Percentiles rank a stretch among this genome's conserved stretches.
phyloP scores from a whole-genome alignment of 108 stramenopile species.

The Cyclostephanos tholiformis region DNA sequence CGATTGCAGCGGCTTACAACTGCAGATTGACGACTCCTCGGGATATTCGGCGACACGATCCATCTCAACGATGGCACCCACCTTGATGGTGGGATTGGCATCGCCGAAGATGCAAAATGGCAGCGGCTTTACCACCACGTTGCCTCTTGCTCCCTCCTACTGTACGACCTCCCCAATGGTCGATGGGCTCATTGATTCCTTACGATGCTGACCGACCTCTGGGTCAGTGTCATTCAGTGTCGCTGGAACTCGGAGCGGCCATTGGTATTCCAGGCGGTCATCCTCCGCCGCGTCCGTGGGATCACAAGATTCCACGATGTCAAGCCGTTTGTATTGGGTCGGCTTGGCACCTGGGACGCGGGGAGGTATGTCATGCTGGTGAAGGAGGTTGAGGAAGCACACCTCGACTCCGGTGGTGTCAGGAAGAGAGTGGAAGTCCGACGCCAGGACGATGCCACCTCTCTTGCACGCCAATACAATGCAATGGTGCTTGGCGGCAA shows the following conservation, averaged over 20 bases:
- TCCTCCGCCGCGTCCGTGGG: too few species aligned
- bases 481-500: slow-evolving; percentile 19
- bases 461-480: neutral
- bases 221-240: too few species aligned
- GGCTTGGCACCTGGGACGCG: neutral
- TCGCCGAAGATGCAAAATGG: neutral
- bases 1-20: neutral
- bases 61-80: slow-evolving; percentile 5
- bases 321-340: neutral
- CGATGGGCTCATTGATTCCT: neutral
- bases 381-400: neutral
- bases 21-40: neutral
- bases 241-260: too few species aligned
- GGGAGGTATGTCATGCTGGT: neutral
- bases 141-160: neutral
- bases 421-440: neutral
- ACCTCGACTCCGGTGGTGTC: neutral
- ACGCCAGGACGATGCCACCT: neutral
- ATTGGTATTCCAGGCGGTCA: too few species aligned
- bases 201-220: too few species aligned
- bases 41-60: neutral
- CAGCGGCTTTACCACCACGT: neutral
- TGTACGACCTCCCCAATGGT: slow-evolving; percentile 7
- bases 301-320: neutral
- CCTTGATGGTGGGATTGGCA: neutral